Percentiles rank a stretch among this genome's conserved stretches.
These are phyloP conservation scores for Herpetomonas tarakana DNA, from an alignment of 208 protist species.

Conservation along the genomic window DNA sequence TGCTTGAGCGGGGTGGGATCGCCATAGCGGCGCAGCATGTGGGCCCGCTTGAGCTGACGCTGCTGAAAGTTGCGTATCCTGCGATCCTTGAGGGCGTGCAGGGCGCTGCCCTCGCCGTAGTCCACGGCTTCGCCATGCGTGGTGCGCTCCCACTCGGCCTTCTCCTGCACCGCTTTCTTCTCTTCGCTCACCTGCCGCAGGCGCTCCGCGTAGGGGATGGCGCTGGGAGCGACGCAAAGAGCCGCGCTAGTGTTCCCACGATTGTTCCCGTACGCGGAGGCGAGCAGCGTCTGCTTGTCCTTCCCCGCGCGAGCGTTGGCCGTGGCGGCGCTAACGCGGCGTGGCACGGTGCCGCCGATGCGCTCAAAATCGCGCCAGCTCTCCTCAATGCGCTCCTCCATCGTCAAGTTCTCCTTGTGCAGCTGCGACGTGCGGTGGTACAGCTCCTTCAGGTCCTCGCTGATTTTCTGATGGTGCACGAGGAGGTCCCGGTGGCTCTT, in stretches of 20 bases:
- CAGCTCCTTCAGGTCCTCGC: slow-evolving; percentile 73
- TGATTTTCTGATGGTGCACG: slow-evolving; percentile 87
- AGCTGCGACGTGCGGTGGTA: slow-evolving; percentile 77
- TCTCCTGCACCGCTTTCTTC: slow-evolving; percentile 59
- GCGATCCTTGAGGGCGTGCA: slow-evolving; percentile 73
- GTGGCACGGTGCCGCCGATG: slow-evolving; percentile 67
- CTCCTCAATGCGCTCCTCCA: slow-evolving; percentile 88
- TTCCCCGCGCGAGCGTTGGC: background rate
- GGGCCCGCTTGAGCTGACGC: slow-evolving; percentile 68
- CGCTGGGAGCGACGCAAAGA: slow-evolving; percentile 48
- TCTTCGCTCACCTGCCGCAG: slow-evolving; percentile 49
- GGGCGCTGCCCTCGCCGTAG: slow-evolving; percentile 65
- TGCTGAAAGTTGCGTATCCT: slow-evolving; percentile 64
- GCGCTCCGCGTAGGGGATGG: slow-evolving; percentile 59
- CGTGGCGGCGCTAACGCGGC: slow-evolving; percentile 17
- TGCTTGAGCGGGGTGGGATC: slow-evolving; percentile 85
- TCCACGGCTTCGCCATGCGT: slow-evolving; percentile 79
- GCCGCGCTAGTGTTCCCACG: slow-evolving; percentile 16
- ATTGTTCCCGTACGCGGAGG: background rate
- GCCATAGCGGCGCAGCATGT: slow-evolving; percentile 70
- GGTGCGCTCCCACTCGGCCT: slow-evolving; percentile 54
- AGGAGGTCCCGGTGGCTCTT: slow-evolving; percentile 63
- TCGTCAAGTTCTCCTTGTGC: slow-evolving; percentile 68
- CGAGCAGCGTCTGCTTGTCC: background rate
- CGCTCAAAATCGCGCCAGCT: slow-evolving; percentile 79